These are phyloP conservation scores for Sordariomycetes sp. DNA, from an alignment of 2,329 filamentous ascomycete genomes.

Conservation along the genomic window DNA sequence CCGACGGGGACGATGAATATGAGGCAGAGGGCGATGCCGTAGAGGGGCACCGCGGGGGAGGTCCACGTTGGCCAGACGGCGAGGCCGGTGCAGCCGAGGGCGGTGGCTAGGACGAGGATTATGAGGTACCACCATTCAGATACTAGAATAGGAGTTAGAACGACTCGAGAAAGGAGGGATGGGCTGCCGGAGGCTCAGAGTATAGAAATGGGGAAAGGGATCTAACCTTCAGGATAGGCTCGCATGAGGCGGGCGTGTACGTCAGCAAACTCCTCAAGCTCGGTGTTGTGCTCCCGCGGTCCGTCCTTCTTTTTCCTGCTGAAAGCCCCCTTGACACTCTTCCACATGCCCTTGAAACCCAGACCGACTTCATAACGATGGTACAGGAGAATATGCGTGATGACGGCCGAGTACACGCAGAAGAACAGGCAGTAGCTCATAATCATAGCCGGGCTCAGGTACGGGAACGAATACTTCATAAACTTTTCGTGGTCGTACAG, in stretches of 20 bases:
- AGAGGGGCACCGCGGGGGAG: conserved; percentile 27
- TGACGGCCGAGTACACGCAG: conserved; percentile 15
- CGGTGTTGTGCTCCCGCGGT: conserved; percentile 5
- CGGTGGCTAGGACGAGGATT: conserved; percentile 21
- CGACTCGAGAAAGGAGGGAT: too few species aligned
- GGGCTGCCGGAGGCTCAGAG: too few species aligned
- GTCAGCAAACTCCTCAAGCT: conserved; percentile 10
- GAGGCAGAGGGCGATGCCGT: conserved; percentile 26
- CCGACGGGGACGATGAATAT: conserved; percentile 33
- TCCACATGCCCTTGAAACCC: conserved; percentile 14
- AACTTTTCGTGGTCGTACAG: conserved; percentile 26
- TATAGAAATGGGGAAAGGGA: too few species aligned
- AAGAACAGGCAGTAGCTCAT: conserved; percentile 20
- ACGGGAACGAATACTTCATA: conserved; percentile 32
- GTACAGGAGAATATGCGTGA: conserved; percentile 14
- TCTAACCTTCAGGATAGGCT: conserved; percentile 14
- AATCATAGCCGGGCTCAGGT: conserved; percentile 12
- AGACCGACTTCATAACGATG: conserved; percentile 13
- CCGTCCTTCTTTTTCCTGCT: too few species aligned
- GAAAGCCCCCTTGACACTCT: too few species aligned
- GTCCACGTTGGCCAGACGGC: conserved; percentile 31
- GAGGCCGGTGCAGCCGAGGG: conserved; percentile 25
- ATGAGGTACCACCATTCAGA: conserved; percentile 34
- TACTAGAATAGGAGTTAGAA: too few species aligned
- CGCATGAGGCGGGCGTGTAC: conserved; percentile 16